phyloP scores from a whole-genome alignment of 148 eudicot genomes.

The Gaultheria prostrata region DNA sequence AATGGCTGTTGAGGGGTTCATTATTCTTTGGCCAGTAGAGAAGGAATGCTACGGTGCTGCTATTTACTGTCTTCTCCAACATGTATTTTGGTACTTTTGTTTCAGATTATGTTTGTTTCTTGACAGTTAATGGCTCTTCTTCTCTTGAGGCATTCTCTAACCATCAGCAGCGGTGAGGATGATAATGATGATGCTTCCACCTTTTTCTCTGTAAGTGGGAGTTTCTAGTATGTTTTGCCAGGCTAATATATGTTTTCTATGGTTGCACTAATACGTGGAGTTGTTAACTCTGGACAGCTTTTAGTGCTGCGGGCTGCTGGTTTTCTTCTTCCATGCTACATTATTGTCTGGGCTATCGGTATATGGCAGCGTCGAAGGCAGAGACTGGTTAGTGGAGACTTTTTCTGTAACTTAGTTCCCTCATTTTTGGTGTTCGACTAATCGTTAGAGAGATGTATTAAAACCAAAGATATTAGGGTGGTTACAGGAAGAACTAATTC shows the following conservation, averaged over 20 bases:
- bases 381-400: slow-evolving; percentile 52
- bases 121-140: slow-evolving; percentile 79
- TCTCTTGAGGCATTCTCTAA: slow-evolving; percentile 78
- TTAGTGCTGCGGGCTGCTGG: slow-evolving; percentile 82
- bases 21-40: neutral
- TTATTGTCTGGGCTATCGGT: slow-evolving; percentile 84
- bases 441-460: no score
- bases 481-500: neutral
- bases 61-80: neutral
- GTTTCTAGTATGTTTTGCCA: slow-evolving; percentile 10
- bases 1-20: neutral
- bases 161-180: slow-evolving; percentile 57
- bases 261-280: slow-evolving; percentile 9
- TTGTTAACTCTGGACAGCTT: slow-evolving; percentile 43
- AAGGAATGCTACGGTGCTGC: neutral
- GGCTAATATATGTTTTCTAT: neutral
- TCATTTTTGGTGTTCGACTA: neutral
- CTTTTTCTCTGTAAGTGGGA: slow-evolving; percentile 63
- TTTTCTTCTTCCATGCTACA: slow-evolving; percentile 85
- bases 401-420: neutral
- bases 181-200: slow-evolving; percentile 71
- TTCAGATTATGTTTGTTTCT: slow-evolving; percentile 3
- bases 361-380: slow-evolving; percentile 69
- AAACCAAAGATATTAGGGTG: neutral
- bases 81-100: neutral